Evolutionary conservation across 1,139 yeast genomes (phyloP), one percentile per base, ranked within the genome.

Genomic region (Hemisphaericaspora lyxosophila): DNA sequence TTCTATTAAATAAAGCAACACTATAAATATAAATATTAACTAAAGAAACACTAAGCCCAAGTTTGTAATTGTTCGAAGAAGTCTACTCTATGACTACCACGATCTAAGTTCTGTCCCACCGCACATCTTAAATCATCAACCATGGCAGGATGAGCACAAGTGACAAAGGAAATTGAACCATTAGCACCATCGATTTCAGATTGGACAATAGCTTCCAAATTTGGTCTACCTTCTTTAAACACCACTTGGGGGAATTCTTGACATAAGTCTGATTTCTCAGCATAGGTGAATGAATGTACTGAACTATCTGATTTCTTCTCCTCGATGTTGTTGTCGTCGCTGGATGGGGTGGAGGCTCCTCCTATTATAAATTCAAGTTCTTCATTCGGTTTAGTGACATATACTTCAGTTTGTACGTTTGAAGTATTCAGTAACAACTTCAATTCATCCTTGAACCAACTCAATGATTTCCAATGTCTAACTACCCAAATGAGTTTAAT

Each of bases 401-500:
- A 65, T 17, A 67, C 45, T 7, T 58, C 57, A 8, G 64, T 54
- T 20, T 59, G 52, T 7, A 65, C 51, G 11, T 52, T 53, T n/a
- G n/a, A n/a, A 13, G 59, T 49, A 25, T 49, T 44, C 30, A 53
- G 49, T 38, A 65, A 53, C 7, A 51, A 49, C 34, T 45, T 42
- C 34, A 68, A 51, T n/a, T 54, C 56, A 41, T 66, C 53, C 26
- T 58, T 32, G 4, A 69, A 56, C 78, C 78, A 72, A 19, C 57
- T 62, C 29, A 58, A 33, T 7, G 51, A 41, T 45, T 72, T 70
- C 71, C 75, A 72, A 46, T 70, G 75, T 29, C 70, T 55, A 18
- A 67, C 50, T 25, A 64, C 52, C 73, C 73, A 68, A 20, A 52
- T 40, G 41, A 68, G 53, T 43, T 63, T 65, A 31, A 67, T 42